These are phyloP conservation scores for Crithidia brevicula DNA, from an alignment of 208 protist species.

Conservation along the genomic window DNA sequence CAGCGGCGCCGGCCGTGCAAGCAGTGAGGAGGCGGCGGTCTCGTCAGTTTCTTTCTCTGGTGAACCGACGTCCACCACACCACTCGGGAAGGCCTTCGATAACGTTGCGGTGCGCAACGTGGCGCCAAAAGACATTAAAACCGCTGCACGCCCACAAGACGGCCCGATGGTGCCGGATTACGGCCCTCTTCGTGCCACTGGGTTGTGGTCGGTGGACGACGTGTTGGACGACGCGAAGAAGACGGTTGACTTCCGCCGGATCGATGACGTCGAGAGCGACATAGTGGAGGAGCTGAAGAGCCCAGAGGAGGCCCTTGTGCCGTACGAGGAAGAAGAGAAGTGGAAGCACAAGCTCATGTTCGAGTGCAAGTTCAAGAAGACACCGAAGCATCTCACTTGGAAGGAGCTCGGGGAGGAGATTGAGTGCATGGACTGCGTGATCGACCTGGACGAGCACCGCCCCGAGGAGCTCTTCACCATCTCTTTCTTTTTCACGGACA, in stretches of 20 bases:
- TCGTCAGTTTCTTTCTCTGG: conserved; percentile 5
- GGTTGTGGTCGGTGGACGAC: conserved; percentile 82
- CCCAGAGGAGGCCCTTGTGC: conserved; percentile 72
- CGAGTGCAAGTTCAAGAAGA: conserved; percentile 84
- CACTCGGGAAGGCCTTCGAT: neutral
- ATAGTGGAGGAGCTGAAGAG: conserved; percentile 62
- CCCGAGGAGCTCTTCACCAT: conserved; percentile 91
- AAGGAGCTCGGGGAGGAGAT: conserved; percentile 88
- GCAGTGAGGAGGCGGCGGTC: neutral
- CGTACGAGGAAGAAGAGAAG: conserved; percentile 76
- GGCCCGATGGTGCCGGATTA: conserved; percentile 77
- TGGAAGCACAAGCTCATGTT: conserved; percentile 94
- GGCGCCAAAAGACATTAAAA: conserved; percentile 8
- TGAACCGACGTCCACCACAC: neutral
- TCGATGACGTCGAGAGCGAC: conserved; percentile 89
- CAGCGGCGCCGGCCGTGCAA: neutral
- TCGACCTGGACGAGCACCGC: conserved; percentile 86
- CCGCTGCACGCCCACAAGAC: conserved; percentile 40
- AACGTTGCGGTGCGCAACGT: neutral
- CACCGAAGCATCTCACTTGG: conserved; percentile 90
- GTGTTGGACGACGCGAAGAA: conserved; percentile 69
- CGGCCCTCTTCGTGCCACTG: conserved; percentile 73
- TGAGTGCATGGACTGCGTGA: conserved; percentile 88
- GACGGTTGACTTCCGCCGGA: conserved; percentile 85
- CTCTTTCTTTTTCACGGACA: conserved; percentile 82